A percentile compares a stretch with the other conserved stretches of the same genome.
These are phyloP conservation scores for Bullera alba DNA, from an alignment of 768 basidiomycete genomes.

Conservation along the genomic window DNA sequence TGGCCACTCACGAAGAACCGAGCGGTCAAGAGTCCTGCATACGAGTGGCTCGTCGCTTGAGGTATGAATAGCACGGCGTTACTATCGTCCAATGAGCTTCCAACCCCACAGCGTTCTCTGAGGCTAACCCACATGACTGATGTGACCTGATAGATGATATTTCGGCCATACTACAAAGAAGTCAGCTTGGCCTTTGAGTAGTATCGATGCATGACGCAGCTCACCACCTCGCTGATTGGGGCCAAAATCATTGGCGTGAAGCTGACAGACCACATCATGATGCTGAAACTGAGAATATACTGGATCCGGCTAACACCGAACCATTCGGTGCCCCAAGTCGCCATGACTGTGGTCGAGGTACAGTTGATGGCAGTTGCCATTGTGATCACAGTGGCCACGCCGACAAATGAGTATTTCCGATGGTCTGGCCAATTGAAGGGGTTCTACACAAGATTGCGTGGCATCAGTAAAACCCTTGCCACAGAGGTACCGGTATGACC, in stretches of 20 bases:
- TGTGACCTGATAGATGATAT: conserved; percentile 37
- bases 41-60: conserved; percentile 24
- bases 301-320: conserved; percentile 14
- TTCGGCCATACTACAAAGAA: conserved; percentile 22
- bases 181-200: not conserved
- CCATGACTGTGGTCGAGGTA: conserved; percentile 8
- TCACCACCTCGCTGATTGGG: conserved; percentile 29
- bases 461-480: not conserved
- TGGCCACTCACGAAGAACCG: conserved; percentile 27
- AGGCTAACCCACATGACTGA: conserved; percentile 24
- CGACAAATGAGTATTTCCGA: conserved; percentile 28
- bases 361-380: conserved; percentile 13
- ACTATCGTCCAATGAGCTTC: conserved; percentile 4
- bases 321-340: conserved; percentile 14
- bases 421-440: conserved; percentile 38
- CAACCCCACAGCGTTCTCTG: not conserved
- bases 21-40: conserved; percentile 22
- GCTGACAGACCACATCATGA: conserved; percentile 25
- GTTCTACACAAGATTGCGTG: conserved; percentile 17
- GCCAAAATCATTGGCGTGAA: conserved; percentile 38
- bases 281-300: conserved; percentile 13
- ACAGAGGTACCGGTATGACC: not conserved
- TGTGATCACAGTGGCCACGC: conserved; percentile 25
- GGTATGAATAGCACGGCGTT: conserved; percentile 34
- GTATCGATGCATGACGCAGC: not conserved